A percentile compares a stretch with the other conserved stretches of the same genome.
Conservation (phyloP, 1,284 basidiomycete genomes). For the Heliocybe sulcata region DNA sequence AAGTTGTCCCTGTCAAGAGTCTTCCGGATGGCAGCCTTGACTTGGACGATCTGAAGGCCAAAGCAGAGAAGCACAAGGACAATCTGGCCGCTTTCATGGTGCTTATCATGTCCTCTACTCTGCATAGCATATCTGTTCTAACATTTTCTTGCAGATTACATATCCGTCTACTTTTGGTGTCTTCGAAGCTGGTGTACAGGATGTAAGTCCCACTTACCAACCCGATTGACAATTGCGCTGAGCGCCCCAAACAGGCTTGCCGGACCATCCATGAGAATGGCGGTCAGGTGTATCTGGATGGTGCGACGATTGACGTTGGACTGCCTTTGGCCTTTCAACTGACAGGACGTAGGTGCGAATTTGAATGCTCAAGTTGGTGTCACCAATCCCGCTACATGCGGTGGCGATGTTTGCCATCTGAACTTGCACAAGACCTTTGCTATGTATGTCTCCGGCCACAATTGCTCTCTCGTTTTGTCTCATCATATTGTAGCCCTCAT, state of each 20-base stretch:
- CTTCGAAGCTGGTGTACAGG: constrained; percentile 89
- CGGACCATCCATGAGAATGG: constrained; percentile 92
- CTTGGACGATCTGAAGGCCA: constrained; percentile 76
- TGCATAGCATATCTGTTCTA: neutral
- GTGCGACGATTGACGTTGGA: constrained; percentile 24
- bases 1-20: constrained; percentile 92
- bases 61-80: constrained; percentile 89
- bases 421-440: constrained; percentile 97
- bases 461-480: constrained; percentile 11
- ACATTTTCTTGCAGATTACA: constrained; percentile 52
- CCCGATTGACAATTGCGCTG: neutral
- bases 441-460: constrained; percentile 44
- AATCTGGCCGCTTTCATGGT: constrained; percentile 97
- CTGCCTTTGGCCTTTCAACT: neutral
- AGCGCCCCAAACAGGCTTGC: constrained; percentile 54
- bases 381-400: constrained; percentile 93
- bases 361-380: constrained; percentile 94
- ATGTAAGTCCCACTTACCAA: constrained; percentile 30
- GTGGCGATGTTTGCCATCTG: constrained; percentile 96
- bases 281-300: constrained; percentile 97
- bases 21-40: constrained; percentile 86
- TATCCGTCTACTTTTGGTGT: constrained; percentile 97
- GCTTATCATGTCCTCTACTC: constrained; percentile 13
- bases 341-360: constrained; percentile 61
- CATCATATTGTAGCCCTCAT: constrained; percentile 62